Percentiles rank a stretch among this genome's conserved stretches.
Conservation (phyloP, 176 grass and related monocot species). For the Musa itinerans region DNA sequence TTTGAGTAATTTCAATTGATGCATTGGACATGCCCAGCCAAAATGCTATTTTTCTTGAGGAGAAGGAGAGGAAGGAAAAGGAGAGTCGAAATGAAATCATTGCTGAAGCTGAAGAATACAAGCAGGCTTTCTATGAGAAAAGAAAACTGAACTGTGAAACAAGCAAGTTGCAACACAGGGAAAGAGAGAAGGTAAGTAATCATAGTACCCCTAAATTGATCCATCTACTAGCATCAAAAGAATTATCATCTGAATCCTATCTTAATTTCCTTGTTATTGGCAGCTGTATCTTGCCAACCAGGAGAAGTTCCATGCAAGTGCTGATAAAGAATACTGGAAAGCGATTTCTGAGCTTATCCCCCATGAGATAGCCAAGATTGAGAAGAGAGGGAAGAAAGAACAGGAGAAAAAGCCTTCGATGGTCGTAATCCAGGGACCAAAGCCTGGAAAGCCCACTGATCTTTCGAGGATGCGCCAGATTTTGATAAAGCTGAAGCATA, state of each 20-base stretch:
- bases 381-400: conserved; percentile 3
- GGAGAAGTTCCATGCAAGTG: conserved; percentile 7
- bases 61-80: neutral
- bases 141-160: neutral
- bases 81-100: conserved; percentile 2
- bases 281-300: neutral
- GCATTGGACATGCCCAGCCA: neutral
- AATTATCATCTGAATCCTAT: too few relatives aligned
- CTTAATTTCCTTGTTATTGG: neutral
- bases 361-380: conserved; percentile 6
- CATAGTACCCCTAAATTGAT: neutral
- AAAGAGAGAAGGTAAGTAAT: conserved; percentile 3
- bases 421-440: neutral
- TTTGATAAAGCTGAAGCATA: neutral
- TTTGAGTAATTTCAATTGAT: neutral
- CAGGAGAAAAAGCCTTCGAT: conserved; percentile 6
- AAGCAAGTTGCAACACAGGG: neutral
- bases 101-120: conserved; percentile 5
- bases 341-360: conserved; percentile 5
- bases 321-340: conserved; percentile 5
- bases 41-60: conserved; percentile 8
- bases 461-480: conserved; percentile 4
- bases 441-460: conserved; percentile 5
- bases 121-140: conserved; percentile 3
- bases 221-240: too few relatives aligned